These are phyloP conservation scores for Colletotrichum theobromicola DNA, from an alignment of 2,329 filamentous ascomycete genomes.

Conservation along the genomic window DNA sequence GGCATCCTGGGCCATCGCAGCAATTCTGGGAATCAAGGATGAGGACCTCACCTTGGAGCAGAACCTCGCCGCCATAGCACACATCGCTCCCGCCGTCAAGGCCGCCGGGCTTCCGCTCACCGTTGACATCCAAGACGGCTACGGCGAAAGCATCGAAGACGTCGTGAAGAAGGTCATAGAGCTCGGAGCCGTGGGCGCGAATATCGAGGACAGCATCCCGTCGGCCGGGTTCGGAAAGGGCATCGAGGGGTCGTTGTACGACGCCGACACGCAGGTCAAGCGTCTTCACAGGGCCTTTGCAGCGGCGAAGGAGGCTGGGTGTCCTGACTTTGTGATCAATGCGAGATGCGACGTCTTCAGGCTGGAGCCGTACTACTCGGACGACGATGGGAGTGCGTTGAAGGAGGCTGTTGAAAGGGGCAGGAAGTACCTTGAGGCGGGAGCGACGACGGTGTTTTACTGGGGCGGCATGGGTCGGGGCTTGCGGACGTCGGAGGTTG, in stretches of 20 bases:
- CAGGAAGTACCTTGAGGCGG: slow-evolving; percentile 60
- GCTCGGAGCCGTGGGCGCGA: slow-evolving; percentile 60
- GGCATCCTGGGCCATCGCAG: slow-evolving; percentile 56
- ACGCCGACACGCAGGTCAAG: slow-evolving; percentile 49
- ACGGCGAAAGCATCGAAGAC: slow-evolving; percentile 50
- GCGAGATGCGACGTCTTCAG: slow-evolving; percentile 61
- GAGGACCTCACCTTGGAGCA: slow-evolving; percentile 53
- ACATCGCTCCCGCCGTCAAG: slow-evolving; percentile 47
- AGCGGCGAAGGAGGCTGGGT: slow-evolving; percentile 49
- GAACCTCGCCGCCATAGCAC: slow-evolving; percentile 53
- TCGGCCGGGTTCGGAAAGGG: slow-evolving; percentile 37
- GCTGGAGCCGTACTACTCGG: slow-evolving; percentile 30
- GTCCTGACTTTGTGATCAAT: slow-evolving; percentile 62
- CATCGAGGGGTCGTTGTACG: slow-evolving; percentile 35
- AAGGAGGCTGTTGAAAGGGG: slow-evolving; percentile 58
- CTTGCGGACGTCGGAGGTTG: slow-evolving; percentile 50
- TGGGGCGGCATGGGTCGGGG: slow-evolving; percentile 56
- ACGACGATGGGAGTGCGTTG: slow-evolving; percentile 39
- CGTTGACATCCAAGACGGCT: slow-evolving; percentile 67
- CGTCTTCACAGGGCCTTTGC: slow-evolving; percentile 49
- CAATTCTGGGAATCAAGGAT: slow-evolving; percentile 47
- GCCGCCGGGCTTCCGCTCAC: slow-evolving; percentile 53
- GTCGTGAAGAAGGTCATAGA: slow-evolving; percentile 50
- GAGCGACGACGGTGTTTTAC: slow-evolving; percentile 64
- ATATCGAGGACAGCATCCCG: slow-evolving; percentile 59